phyloP scores from a whole-genome alignment of 179 eudicot genomes.

The Dionaea muscipula region DNA sequence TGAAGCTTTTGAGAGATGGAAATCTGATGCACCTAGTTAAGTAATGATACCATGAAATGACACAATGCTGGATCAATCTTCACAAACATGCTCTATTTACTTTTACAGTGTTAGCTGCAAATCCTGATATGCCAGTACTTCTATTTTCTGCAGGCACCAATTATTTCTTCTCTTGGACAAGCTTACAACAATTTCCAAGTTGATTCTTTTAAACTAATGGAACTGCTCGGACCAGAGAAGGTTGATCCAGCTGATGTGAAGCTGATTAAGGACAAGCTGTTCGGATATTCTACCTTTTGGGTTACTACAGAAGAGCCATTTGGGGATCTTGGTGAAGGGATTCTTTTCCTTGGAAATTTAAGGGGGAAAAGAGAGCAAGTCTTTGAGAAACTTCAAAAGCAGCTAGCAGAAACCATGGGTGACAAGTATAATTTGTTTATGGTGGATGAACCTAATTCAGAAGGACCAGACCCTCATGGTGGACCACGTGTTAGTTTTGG shows the following conservation, averaged over 20 bases:
- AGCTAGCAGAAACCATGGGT: conserved; percentile 67
- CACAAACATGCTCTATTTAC: background rate
- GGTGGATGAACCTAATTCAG: conserved; percentile 97
- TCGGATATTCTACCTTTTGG: conserved; percentile 95
- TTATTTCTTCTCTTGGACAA: conserved; percentile 45
- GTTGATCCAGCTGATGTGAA: conserved; percentile 90
- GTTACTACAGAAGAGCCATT: conserved; percentile 93
- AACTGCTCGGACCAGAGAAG: conserved; percentile 90
- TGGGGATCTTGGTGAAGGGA: conserved; percentile 95
- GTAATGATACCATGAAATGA: background rate
- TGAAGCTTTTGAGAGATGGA: too few species aligned
- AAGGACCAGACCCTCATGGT: conserved; percentile 89
- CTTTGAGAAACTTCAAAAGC: conserved; percentile 75
- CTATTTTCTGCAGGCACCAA: conserved; percentile 37
- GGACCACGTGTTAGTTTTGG: conserved; percentile 98
- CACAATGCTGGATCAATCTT: background rate
- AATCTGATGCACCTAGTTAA: too few species aligned
- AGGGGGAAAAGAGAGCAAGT: conserved; percentile 81
- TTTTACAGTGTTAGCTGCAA: conserved; percentile 2
- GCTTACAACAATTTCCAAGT: conserved; percentile 68
- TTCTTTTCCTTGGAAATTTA: conserved; percentile 87
- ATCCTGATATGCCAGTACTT: background rate
- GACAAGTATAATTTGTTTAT: conserved; percentile 84
- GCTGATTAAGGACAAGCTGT: conserved; percentile 71
- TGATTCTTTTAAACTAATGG: conserved; percentile 91